Base-by-base conservation (phyloP, 2,329 filamentous ascomycete genomes). In the Epichloe baconii region DNA sequence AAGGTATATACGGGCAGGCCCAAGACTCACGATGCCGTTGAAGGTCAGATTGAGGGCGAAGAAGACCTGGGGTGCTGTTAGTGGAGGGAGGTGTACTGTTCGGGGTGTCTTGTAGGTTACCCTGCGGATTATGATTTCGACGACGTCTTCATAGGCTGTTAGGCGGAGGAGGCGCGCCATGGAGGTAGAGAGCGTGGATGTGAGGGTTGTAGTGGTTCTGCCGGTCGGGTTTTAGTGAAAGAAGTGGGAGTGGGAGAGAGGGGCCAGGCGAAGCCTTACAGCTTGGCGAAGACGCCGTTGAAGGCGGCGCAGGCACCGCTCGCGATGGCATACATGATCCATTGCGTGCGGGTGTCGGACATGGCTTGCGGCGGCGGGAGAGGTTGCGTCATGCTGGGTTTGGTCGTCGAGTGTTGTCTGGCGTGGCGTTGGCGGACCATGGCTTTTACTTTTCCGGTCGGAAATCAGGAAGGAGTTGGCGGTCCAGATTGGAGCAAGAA, bases 241-340 rank as follows among this genome's bases (percentile, higher is more conserved):
- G 21, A 23, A 23, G 21, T 5, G 21, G 6, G 6, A 23, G 23
- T 23, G 23, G 23, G 21, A 23, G 21, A 23, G 21, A 23, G 23
- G 17, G 21, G 12, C n/a, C 10, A 35, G 40, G 5, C 23, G 10
- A 19, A 19, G 41, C 31, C 79, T 23, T 69, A 87, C 83, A 93
- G 71, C 68, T 91, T 93, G 0, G 87, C 87, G 71, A 91, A 89
- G 5, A 87, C 82, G 53, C 86, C 86, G 59, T 93, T 93, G 58
- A 86, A 83, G 21, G 86, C 85, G 35, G 87, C 87, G 61, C 85
- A 90, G 49, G 78, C 81, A 55, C 87, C 87, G 61, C 84, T 88
- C 47, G 83, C 79, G 42, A 90, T 65, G 42, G 87, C 85, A 55
- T 85, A 76, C 48, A 83, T 68, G 55, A 91, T 76, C 82, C 82